These are phyloP conservation scores for Aspergillus sp. DNA, from an alignment of 2,329 filamentous ascomycete genomes.

Conservation along the genomic window DNA sequence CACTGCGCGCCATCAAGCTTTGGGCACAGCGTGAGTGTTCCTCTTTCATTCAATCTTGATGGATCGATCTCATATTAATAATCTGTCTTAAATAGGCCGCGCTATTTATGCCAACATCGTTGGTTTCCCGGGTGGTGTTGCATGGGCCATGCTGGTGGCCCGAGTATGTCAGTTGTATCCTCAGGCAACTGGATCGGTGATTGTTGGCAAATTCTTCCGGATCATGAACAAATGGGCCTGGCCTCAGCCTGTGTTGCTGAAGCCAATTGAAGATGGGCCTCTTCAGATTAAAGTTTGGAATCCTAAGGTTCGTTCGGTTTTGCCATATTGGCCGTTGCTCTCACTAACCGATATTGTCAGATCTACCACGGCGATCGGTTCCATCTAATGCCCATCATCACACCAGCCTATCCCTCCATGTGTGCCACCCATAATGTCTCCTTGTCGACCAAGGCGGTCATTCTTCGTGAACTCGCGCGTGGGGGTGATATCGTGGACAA, in stretches of 20 bases:
- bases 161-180: constrained; percentile 95
- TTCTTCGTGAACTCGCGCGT: constrained; percentile 73
- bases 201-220: constrained; percentile 90
- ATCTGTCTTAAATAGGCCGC: constrained; percentile 44
- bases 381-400: constrained; percentile 97
- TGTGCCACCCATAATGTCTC: constrained; percentile 94
- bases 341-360: constrained; percentile 32
- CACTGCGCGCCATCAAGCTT: constrained; percentile 85
- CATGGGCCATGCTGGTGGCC: constrained; percentile 96
- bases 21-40: constrained; percentile 68
- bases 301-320: constrained; percentile 58
- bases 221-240: constrained; percentile 88
- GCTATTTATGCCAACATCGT: constrained; percentile 95
- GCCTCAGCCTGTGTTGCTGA: constrained; percentile 88
- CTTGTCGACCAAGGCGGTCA: constrained; percentile 73
- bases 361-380: constrained; percentile 72
- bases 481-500: constrained; percentile 70
- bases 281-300: constrained; percentile 89
- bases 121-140: constrained; percentile 92
- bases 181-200: constrained; percentile 77
- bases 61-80: not conserved
- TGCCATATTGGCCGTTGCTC: not conserved
- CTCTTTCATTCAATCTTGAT: not conserved
- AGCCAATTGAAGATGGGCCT: constrained; percentile 74
- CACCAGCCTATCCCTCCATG: constrained; percentile 95